Base-by-base conservation (phyloP, 345 rosid species). In the Populus simonii region DNA sequence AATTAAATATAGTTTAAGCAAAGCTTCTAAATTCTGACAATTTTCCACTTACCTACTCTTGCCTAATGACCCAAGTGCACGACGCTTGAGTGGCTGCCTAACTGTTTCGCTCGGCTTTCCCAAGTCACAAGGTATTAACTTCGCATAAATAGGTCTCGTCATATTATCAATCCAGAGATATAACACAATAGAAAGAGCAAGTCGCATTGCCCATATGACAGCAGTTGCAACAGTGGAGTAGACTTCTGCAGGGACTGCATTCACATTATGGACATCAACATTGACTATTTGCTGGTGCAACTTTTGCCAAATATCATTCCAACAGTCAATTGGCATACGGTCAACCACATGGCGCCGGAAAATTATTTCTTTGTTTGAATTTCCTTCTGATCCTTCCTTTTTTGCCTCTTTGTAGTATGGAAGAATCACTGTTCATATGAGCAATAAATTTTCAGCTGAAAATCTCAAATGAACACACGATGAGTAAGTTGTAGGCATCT, bases 291-390 rank as follows among this genome's bases (percentile, higher is more conserved):
- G 98, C 69, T 92, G 92, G 82, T 94, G 98, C 87, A 94, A 81
- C 87, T 94, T 94, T 74, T 87, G 61, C 98, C 98, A 93, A 63
- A 94, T 95, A 83, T 92, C 97, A 85, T 92, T 93, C 98, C 98
- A 93, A 81, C 94, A 85, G 87, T 94, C 98, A 81, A 94, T 89
- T 15, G 98, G 98, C 98, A 94, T 93, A 65, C 89, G 90, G 29
- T 93, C 94, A 74, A 93, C 94, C 80, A 89, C 86, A 84, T 94
- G 98, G 70, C 98, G 95, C 78, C 90, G 88, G 61, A 85, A 94
- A 70, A 94, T 59, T 68, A 93, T 89, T 77, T 90, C 98, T 78
- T 86, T 88, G 72, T 84, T 80, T 7, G 84, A 68, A 76, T 86
- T 72, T n/a, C 84, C 83, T 39, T 81, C 84, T 76, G 72, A 72